phyloP scores from a whole-genome alignment of 1,284 basidiomycete species.

The Microbotryum scabiosae region DNA sequence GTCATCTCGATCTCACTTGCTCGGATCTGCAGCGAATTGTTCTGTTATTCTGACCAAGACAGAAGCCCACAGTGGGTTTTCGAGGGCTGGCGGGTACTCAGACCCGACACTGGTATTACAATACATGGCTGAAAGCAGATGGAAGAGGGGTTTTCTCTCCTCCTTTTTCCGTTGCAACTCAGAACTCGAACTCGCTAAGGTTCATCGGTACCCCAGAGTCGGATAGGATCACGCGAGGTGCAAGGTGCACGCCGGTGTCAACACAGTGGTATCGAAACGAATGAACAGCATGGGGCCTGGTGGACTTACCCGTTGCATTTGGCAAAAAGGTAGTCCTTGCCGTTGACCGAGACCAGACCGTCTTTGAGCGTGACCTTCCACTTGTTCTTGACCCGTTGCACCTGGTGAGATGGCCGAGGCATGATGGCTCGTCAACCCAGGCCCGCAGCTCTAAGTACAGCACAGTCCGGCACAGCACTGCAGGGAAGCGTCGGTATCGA shows the following conservation, averaged over 20 bases:
- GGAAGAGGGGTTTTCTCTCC: too few relatives aligned
- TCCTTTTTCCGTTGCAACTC: not conserved
- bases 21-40: too few relatives aligned
- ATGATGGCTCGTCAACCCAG: not conserved
- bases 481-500: slow-evolving; percentile 18
- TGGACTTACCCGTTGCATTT: slow-evolving; percentile 60
- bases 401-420: slow-evolving; percentile 46
- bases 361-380: slow-evolving; percentile 99
- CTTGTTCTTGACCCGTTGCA: slow-evolving; percentile 97
- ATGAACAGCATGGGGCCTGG: not conserved
- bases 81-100: too few relatives aligned
- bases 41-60: too few relatives aligned
- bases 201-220: too few relatives aligned
- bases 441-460: not conserved
- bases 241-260: not conserved
- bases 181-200: slow-evolving; percentile 29
- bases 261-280: not conserved
- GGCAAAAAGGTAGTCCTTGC: slow-evolving; percentile 92
- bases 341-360: slow-evolving; percentile 94
- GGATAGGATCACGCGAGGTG: not conserved
- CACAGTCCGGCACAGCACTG: not conserved
- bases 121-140: too few relatives aligned
- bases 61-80: too few relatives aligned
- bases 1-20: too few relatives aligned
- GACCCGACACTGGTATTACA: too few relatives aligned